These are phyloP conservation scores for Eimeria praecox DNA, from an alignment of 169 alveolate species.

Conservation along the genomic window DNA sequence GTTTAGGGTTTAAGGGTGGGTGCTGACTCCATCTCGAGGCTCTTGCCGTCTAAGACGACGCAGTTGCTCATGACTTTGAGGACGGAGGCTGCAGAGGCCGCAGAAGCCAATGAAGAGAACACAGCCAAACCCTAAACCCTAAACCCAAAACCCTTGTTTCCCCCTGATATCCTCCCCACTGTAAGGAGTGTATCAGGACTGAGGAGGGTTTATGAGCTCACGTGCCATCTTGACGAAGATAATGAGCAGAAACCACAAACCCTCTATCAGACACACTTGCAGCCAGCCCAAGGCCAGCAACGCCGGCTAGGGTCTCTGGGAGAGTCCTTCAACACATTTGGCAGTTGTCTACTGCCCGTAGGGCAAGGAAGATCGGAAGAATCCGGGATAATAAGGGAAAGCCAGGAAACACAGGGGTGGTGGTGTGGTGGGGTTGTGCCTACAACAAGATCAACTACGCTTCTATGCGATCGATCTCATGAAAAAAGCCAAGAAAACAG, in stretches of 20 bases:
- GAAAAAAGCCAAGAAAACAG: background rate
- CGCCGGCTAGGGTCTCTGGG: conserved; percentile 15
- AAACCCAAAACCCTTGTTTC: background rate
- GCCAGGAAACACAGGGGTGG: background rate
- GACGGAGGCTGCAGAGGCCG: background rate
- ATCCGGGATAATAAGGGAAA: background rate
- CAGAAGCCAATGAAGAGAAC: background rate
- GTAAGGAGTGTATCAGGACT: background rate
- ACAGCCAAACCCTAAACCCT: background rate
- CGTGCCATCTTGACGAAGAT: background rate
- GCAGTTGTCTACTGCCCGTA: background rate
- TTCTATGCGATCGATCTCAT: background rate
- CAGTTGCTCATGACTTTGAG: conserved; percentile 31
- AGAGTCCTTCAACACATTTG: background rate
- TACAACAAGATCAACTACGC: background rate
- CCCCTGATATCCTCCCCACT: background rate
- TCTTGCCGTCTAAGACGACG: conserved; percentile 36
- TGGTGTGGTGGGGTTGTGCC: conserved; percentile 30
- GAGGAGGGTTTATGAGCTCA: conserved; percentile 11
- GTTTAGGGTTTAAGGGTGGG: background rate
- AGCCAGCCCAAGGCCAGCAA: background rate
- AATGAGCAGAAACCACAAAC: background rate
- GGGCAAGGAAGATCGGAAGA: background rate
- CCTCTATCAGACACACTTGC: background rate
- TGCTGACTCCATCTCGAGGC: conserved; percentile 18